A percentile compares a stretch with the other conserved stretches of the same genome.
Conservation (phyloP, 1,284 basidiomycete species). For the Pseudomicrostroma phylloplanum region DNA sequence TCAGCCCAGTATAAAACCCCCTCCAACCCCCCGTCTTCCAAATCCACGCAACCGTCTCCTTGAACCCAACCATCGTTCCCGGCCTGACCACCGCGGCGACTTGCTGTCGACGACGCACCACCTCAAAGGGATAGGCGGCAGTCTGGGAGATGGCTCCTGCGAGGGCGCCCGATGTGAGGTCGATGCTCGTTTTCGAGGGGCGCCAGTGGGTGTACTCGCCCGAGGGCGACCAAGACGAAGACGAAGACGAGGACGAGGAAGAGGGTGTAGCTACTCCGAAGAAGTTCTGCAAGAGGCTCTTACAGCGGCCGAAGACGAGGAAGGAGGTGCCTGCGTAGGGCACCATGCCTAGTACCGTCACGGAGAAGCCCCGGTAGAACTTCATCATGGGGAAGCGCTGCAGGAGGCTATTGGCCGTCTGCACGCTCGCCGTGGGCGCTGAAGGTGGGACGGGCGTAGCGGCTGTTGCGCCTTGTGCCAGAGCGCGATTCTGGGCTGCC, state of each 20-base stretch:
- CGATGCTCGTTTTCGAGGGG: constrained; percentile 52
- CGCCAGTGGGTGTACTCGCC: constrained; percentile 14
- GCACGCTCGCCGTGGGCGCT: constrained; percentile 9
- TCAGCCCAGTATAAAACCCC: constrained; percentile 88
- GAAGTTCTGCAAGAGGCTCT: constrained; percentile 32
- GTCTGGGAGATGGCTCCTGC: constrained; percentile 85
- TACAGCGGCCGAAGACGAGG: constrained; percentile 55
- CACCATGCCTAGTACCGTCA: constrained; percentile 61
- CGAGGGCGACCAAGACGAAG: neutral
- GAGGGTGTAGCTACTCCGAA: constrained; percentile 22
- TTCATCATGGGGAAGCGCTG: constrained; percentile 57
- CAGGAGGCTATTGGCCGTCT: constrained; percentile 21
- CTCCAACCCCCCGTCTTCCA: constrained; percentile 68
- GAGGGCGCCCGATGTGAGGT: constrained; percentile 77
- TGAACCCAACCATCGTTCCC: constrained; percentile 38
- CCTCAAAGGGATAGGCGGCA: constrained; percentile 90
- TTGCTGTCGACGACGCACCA: constrained; percentile 88
- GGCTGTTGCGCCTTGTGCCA: constrained; percentile 30
- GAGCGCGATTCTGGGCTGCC: constrained; percentile 52
- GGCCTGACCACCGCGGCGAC: constrained; percentile 62
- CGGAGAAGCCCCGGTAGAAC: constrained; percentile 84
- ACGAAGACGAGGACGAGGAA: neutral
- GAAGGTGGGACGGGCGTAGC: constrained; percentile 13
- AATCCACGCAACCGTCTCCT: constrained; percentile 55
- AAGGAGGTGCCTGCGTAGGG: constrained; percentile 97